Base-by-base conservation (phyloP, 371 early-diverging fungal species). In the Coemansia sp. region DNA sequence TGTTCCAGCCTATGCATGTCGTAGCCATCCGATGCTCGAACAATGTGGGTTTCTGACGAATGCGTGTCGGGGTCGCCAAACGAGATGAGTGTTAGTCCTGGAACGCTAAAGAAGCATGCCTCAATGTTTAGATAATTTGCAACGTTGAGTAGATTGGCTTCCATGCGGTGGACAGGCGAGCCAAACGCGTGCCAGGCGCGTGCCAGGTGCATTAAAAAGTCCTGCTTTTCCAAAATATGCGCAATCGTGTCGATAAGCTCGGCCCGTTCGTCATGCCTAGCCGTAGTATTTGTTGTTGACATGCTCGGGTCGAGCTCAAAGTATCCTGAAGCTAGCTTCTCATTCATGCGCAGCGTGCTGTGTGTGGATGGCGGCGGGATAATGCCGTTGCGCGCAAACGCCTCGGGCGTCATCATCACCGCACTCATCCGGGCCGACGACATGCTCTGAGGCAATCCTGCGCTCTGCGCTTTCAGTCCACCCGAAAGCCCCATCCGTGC, bases 1-100 rank as follows among this genome's bases (percentile, higher is more conserved):
- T 80, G 80, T 40, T 85, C 87, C 39, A 87, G 67, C 51, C 87
- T 84, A 66, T 88, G 78, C 89, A 91, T 88, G 51, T 91, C 87
- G 75, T 86, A 88, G 14, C 82, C 81, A 16, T 71, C 65, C 3
- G 78, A 62, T 39, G 83, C 83, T 1, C 86, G 84, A 26, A 91
- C 77, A 48, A 91, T 84, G 61, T 90, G 88, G 0, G 91, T 92
- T 61, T 91, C 91, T 16, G 88, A 88, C 7, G 90, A 89, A 65
- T 91, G 90, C 4, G 89, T 89, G 16, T 84, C 80, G 4, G 83
- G 83, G 66, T 91, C 91, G 58, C 83, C 85, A 51, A 92, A 90
- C 0, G 87, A 84, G 21, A 92, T 72, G 21, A 91, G 81, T 81
- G 89, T 86, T 7, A 89, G 81, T 26, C 87, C 86, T 11, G 92